phyloP scores from a whole-genome alignment of 73 alveolate genomes.

The Blepharisma stoltei region DNA sequence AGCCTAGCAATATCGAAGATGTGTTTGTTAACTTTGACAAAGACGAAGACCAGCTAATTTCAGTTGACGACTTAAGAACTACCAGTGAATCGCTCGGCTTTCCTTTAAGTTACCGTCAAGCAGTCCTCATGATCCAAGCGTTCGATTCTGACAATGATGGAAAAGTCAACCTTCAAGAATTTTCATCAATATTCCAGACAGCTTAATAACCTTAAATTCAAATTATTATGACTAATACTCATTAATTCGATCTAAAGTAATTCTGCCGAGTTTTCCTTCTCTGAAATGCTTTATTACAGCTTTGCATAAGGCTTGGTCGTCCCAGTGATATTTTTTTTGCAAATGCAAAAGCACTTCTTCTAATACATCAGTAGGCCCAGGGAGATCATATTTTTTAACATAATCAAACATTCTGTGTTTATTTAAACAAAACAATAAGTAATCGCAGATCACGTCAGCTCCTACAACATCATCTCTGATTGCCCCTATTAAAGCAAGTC shows the following conservation, averaged over 20 bases:
- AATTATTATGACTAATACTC: no score
- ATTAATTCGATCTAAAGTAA: slow-evolving; percentile 60
- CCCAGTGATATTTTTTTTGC: slow-evolving; percentile 44
- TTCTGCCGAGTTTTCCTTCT: slow-evolving; percentile 74
- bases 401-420: slow-evolving; percentile 47
- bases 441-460: slow-evolving; percentile 59
- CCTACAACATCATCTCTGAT: slow-evolving; percentile 78
- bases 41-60: slow-evolving; percentile 15
- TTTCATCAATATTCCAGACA: neutral
- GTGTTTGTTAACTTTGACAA: slow-evolving; percentile 25
- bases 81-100: slow-evolving; percentile 24
- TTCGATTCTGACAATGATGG: slow-evolving; percentile 16
- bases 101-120: slow-evolving; percentile 12
- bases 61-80: slow-evolving; percentile 16
- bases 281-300: slow-evolving; percentile 66
- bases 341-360: slow-evolving; percentile 44
- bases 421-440: slow-evolving; percentile 57
- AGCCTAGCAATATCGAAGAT: slow-evolving; percentile 19
- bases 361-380: slow-evolving; percentile 55
- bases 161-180: slow-evolving; percentile 4
- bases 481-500: slow-evolving; percentile 64
- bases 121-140: slow-evolving; percentile 20
- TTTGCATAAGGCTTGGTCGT: slow-evolving; percentile 47
- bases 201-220: slow-evolving; percentile 4
- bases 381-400: slow-evolving; percentile 53